phyloP scores from a whole-genome alignment of 805 yeast species.

The Starmerella sirachaensis region DNA sequence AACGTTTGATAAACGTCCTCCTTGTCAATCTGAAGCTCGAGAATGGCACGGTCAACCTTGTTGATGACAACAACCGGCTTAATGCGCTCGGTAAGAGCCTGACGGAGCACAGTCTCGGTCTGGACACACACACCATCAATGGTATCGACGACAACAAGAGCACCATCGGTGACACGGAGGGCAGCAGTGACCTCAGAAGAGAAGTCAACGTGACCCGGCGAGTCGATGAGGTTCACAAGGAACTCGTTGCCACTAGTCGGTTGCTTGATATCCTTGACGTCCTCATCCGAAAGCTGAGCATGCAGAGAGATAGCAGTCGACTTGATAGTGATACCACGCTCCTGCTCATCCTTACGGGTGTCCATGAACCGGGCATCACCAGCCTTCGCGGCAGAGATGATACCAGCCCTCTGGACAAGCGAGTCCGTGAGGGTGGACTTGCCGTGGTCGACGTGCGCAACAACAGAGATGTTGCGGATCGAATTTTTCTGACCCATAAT shows the following conservation, averaged over 20 bases:
- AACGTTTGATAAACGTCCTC: conserved; percentile 98
- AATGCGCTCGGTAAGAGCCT: conserved; percentile 97
- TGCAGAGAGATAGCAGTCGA: conserved; percentile 96
- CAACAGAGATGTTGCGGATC: conserved; percentile 99
- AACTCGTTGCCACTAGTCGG: conserved; percentile 83
- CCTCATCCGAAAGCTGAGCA: conserved; percentile 78
- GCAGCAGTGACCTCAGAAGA: conserved; percentile 99
- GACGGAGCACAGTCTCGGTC: conserved; percentile 99
- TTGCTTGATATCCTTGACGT: conserved; percentile 80
- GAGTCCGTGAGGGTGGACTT: conserved; percentile 98
- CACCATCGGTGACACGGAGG: conserved; percentile 99
- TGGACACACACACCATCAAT: conserved; percentile 99
- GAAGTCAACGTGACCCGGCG: conserved; percentile 99
- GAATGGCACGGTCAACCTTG: conserved; percentile 99
- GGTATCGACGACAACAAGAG: conserved; percentile 97
- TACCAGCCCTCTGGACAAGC: conserved; percentile 98
- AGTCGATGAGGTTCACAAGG: conserved; percentile 96
- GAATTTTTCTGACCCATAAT: conserved; percentile 99
- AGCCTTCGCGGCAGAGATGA: conserved; percentile 98
- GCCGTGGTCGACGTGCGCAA: conserved; percentile 99
- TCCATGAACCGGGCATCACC: conserved; percentile 99
- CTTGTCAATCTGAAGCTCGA: conserved; percentile 97
- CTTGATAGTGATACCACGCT: conserved; percentile 99
- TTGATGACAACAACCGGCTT: conserved; percentile 97
- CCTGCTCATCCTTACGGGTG: conserved; percentile 99